Evolutionary conservation across 1,284 basidiomycete species (phyloP).

Genomic region (Ustilago cynodontis): DNA sequence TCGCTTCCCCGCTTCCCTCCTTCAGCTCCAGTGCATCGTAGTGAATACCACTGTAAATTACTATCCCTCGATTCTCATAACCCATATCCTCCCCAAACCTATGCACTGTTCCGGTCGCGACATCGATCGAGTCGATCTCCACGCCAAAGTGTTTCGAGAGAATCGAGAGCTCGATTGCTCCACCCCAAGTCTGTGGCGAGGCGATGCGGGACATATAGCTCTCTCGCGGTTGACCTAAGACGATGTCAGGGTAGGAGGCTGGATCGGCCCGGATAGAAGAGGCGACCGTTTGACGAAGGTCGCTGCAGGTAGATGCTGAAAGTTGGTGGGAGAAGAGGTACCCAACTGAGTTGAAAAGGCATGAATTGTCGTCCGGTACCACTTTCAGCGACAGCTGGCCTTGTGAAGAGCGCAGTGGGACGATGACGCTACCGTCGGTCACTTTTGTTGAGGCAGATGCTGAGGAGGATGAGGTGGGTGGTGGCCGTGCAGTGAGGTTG

Average conservation of each 20-base stretch:
- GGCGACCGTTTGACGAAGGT: slow-evolving; percentile 42
- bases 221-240: slow-evolving; percentile 49
- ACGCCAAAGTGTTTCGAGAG: slow-evolving; percentile 41
- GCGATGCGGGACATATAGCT: slow-evolving; percentile 40
- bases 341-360: slow-evolving; percentile 55
- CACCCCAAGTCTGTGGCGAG: slow-evolving; percentile 46
- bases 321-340: slow-evolving; percentile 28
- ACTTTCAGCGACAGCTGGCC: slow-evolving; percentile 35
- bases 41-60: slow-evolving; percentile 60
- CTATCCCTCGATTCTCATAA: slow-evolving; percentile 32
- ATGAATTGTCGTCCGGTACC: slow-evolving; percentile 62
- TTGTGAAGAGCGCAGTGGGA: slow-evolving; percentile 18
- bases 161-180: slow-evolving; percentile 57
- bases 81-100: slow-evolving; percentile 52
- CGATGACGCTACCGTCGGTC: slow-evolving; percentile 23
- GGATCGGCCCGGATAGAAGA: slow-evolving; percentile 36
- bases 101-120: slow-evolving; percentile 44
- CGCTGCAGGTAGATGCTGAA: slow-evolving; percentile 23
- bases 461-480: slow-evolving; percentile 1
- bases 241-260: slow-evolving; percentile 41
- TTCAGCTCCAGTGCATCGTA: slow-evolving; percentile 57
- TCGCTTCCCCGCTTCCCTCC: slow-evolving; percentile 19
- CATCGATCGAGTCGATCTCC: slow-evolving; percentile 52
- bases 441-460: slow-evolving; percentile 12
- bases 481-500: slow-evolving; percentile 18